Evolutionary conservation across 75 land plant genomes (phyloP).

Genomic region (Picea sitchensis): DNA sequence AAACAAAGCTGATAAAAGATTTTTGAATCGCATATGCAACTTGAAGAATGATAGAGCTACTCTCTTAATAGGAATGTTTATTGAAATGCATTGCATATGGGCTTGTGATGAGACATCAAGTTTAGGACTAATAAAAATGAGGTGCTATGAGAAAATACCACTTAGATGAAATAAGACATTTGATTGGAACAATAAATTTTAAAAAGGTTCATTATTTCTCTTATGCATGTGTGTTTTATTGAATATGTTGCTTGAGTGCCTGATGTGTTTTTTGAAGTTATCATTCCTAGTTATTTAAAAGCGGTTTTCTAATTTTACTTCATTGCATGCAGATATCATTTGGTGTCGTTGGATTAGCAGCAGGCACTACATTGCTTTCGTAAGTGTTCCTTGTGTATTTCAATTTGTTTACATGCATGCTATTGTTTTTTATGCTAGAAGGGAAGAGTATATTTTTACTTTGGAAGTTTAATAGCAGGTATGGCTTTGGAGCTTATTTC

Average conservation of each 20-base stretch:
- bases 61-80: too few species aligned
- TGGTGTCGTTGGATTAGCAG: slow-evolving; percentile 87
- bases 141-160: not conserved
- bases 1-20: too few species aligned
- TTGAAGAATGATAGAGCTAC: too few species aligned
- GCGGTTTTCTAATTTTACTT: not conserved
- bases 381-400: slow-evolving; percentile 34
- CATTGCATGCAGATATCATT: slow-evolving; percentile 69
- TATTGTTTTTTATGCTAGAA: not conserved
- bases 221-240: not conserved
- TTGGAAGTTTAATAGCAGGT: slow-evolving; percentile 31
- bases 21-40: too few species aligned
- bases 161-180: not conserved
- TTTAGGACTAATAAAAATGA: not conserved
- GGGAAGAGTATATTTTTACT: not conserved
- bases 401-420: not conserved
- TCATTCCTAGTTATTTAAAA: not conserved
- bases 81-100: too few species aligned
- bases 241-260: not conserved
- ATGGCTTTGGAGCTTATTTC: slow-evolving; percentile 98
- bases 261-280: not conserved
- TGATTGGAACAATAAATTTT: not conserved
- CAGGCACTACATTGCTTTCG: slow-evolving; percentile 74
- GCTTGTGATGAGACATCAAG: too few species aligned
- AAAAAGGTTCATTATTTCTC: not conserved